Evolutionary conservation across 345 rosid species (phyloP), one percentile per base, ranked within the genome.

Genomic region (Aethionema arabicum): DNA sequence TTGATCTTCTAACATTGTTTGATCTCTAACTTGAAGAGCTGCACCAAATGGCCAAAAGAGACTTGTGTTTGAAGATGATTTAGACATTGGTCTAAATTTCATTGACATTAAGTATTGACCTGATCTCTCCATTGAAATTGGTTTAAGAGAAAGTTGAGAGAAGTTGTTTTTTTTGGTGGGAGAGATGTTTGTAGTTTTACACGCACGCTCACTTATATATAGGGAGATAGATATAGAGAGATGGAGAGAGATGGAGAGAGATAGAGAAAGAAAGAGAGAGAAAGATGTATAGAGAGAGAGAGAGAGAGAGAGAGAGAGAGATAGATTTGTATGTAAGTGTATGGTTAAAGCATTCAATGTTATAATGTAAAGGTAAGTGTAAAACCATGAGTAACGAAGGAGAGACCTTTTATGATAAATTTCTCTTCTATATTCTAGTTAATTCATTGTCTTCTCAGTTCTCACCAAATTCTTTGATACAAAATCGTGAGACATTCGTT

Each of bases 1-100:
- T 48, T 82, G 88, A 63, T 79, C 89, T 6, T 87, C 88, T 74
- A 85, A 88, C 59, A 82, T 84, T 88, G 83, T 83, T 2, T 85
- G n/a, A n/a, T n/a, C 76, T 32, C 60, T 21, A 1, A 1, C 27
- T 21, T 21, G 27, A 21, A 21, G 27, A 21, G 27, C 27, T 21
- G 27, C 74, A 8, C 53, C 48, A 5, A 69, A 61, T 36, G 74
- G 63, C 68, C 63, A 69, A 10, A 40, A 35, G 13, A 61, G 62
- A 55, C 51, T 16, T 5, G 38, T 12, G 51, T 69, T 67, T 3
- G 45, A 56, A 49, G 49, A 42, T 31, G 62, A 42, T 39, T 32
- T 61, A 7, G 68, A 46, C 32, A 69, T 35, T 53, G 64, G 56
- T 12, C 59, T 52, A 44, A 68, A 41, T 48, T 70, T 70, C 69